Evolutionary conservation across 208 protist genomes (phyloP), one percentile per base, ranked within the genome.

Genomic region (Leishmania amazonensis): DNA sequence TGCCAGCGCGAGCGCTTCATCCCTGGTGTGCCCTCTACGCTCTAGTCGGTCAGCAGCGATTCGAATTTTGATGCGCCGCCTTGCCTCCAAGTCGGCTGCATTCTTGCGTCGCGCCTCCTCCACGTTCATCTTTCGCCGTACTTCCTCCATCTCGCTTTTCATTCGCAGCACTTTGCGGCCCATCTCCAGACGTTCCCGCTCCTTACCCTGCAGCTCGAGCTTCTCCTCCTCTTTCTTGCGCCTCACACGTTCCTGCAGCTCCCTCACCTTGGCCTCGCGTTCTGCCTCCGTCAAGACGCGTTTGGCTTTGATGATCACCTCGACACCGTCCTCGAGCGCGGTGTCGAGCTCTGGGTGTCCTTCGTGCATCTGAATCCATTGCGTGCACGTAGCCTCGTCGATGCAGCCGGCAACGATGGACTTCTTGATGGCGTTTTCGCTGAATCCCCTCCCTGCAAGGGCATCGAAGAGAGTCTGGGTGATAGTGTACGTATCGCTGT

Each of bases 371-470:
- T 84, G 84, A n/a, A 97, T 92, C 93, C 94, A 97, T 84, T 93
- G 87, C 38, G 87, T 90, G 82, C 93, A 97, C 60, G 93, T 96
- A 24, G 75, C 58, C 75, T 94, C 91, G 76, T 97, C 87, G 54
- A 97, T 79, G 83, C 94, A 97, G 15, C 94, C 94, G 8, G 93
- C 79, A 6, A 93, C 93, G 64, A 97, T 94, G 4, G 93, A 94
- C 86, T 97, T 97, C 73, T 97, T 97, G 68, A 96, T 93, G 17
- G 94, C 94, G 76, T 95, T 96, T 28, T 96, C 94, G 79, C 93
- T 96, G 72, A 96, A 96, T 3, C 93, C 94, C 24, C 87, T 88
- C 0, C 62, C 73, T 8, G 83, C 17, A 21, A 97, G 85, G 0
- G 78, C 80, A 75, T 96, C 88, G 76, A 93, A 95, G 13, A 94